Base-by-base conservation (phyloP, 1,284 basidiomycete species). In the Trametes sp. region DNA sequence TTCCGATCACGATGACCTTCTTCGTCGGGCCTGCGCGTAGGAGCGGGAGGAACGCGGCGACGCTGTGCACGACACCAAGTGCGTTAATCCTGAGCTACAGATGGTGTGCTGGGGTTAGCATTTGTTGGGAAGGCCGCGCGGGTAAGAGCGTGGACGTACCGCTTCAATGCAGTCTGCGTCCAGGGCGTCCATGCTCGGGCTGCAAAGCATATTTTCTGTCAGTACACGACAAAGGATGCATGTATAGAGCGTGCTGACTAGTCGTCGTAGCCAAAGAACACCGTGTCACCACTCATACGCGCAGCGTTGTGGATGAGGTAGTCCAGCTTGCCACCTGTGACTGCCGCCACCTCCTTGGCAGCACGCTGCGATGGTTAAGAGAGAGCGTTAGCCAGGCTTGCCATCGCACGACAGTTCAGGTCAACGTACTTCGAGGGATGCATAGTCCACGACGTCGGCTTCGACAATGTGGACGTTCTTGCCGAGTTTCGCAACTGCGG, bases 41-140 rank as follows among this genome's bases (percentile, higher is more conserved):
- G 26, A 83, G 75, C 1, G 81, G 80, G 3, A 71, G 59, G 59
- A 72, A 82, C 0, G 73, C 72, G 59, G 79, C 77, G 59, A 73
- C 79, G 46, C 73, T 73, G 62, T 76, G 74, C 3, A 81, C 70
- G 10, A 73, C 68, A 21, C 80, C 79, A 50, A 81, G 58, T 21
- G 76, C 75, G 64, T 82, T 82, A 36, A 75, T 61, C 28, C 74
- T 70, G 71, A 76, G 74, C 73, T 74, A 28, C 16, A 0, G 11
- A 5, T 11, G 46, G 9, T 10, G 19, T 10, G 33, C 10, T 1
- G 13, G 11, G 8, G 21, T n/a, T n/a, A n/a, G n/a, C n/a, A n/a
- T n/a, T n/a, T n/a, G n/a, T n/a, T n/a, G n/a, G n/a, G n/a, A n/a
- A n/a, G n/a, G n/a, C n/a, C n/a, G n/a, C n/a, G n/a, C n/a, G n/a